These are phyloP conservation scores for Yamadazyma buinensis DNA, from an alignment of 1,139 yeast species.

Conservation along the genomic window DNA sequence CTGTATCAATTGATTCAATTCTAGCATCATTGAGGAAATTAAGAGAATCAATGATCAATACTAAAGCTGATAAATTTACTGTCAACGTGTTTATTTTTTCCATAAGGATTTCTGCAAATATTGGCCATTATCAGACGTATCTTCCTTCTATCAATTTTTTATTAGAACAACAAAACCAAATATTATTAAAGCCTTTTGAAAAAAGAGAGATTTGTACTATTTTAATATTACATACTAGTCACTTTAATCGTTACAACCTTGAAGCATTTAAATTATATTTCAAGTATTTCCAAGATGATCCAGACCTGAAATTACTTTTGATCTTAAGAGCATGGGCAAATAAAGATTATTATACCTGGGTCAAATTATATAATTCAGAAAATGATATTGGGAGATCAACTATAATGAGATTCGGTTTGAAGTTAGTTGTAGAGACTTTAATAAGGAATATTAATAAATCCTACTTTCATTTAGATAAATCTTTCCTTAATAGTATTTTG, in stretches of 20 bases:
- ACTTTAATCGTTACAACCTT: conserved; percentile 36
- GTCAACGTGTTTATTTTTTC: conserved; percentile 50
- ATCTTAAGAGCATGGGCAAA: conserved; percentile 34
- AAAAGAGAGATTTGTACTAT: conserved; percentile 36
- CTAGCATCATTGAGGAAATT: conserved; percentile 39
- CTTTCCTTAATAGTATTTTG: conserved; percentile 19
- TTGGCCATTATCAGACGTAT: conserved; percentile 56
- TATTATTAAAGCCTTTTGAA: conserved; percentile 26
- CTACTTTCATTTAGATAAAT: conserved; percentile 29
- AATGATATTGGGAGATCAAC: conserved; percentile 24
- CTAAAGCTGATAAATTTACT: conserved; percentile 35
- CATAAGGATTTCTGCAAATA: conserved; percentile 40
- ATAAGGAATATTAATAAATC: conserved; percentile 28
- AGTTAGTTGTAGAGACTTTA: conserved; percentile 25
- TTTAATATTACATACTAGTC: conserved; percentile 45
- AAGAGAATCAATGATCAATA: conserved; percentile 50
- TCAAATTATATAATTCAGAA: conserved; percentile 27
- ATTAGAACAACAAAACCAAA: conserved; percentile 15
- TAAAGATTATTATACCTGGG: conserved; percentile 43
- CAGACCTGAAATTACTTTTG: conserved; percentile 17
- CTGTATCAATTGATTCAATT: conserved; percentile 22
- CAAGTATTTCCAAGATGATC: conserved; percentile 22
- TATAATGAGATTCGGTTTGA: conserved; percentile 42
- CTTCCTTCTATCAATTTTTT: conserved; percentile 49
- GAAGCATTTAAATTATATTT: conserved; percentile 31